These are phyloP conservation scores for Ophiognomonia clavigignenti-juglandacearum DNA, from an alignment of 2,329 filamentous ascomycete genomes.

Conservation along the genomic window DNA sequence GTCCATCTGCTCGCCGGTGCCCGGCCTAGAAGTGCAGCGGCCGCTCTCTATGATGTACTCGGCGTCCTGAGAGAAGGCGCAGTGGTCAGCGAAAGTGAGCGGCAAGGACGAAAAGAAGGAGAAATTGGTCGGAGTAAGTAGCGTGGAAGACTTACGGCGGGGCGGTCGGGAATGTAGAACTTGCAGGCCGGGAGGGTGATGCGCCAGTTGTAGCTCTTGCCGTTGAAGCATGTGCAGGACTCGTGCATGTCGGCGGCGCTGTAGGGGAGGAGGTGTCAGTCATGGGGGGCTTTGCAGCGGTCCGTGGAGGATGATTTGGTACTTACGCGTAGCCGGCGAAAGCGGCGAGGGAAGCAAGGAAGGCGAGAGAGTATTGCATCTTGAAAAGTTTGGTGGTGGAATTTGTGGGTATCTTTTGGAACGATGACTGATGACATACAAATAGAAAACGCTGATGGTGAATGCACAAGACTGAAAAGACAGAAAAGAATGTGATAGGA, in stretches of 20 bases:
- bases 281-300: no score
- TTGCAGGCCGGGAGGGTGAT: slow-evolving; percentile 19
- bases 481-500: slow-evolving; percentile 1
- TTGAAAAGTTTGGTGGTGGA: background rate
- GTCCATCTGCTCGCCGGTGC: slow-evolving; percentile 13
- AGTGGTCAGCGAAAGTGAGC: background rate
- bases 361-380: slow-evolving; percentile 6
- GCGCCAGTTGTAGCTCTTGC: slow-evolving; percentile 22
- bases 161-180: slow-evolving; percentile 14
- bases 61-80: slow-evolving; percentile 8
- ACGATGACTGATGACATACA: background rate
- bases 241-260: slow-evolving; percentile 21
- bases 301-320: no score
- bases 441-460: background rate
- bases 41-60: slow-evolving; percentile 16
- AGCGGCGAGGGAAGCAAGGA: slow-evolving; percentile 10
- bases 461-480: background rate
- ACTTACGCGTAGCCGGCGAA: slow-evolving; percentile 11
- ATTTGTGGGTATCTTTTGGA: background rate
- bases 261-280: background rate
- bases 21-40: slow-evolving; percentile 14
- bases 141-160: background rate
- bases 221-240: slow-evolving; percentile 20
- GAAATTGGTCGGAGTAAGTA: background rate
- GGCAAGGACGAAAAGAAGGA: background rate